A percentile compares a stretch with the other conserved stretches of the same genome.
These are phyloP conservation scores for Psilocybe subaeruginosa DNA, from an alignment of 768 basidiomycete species.

Conservation along the genomic window DNA sequence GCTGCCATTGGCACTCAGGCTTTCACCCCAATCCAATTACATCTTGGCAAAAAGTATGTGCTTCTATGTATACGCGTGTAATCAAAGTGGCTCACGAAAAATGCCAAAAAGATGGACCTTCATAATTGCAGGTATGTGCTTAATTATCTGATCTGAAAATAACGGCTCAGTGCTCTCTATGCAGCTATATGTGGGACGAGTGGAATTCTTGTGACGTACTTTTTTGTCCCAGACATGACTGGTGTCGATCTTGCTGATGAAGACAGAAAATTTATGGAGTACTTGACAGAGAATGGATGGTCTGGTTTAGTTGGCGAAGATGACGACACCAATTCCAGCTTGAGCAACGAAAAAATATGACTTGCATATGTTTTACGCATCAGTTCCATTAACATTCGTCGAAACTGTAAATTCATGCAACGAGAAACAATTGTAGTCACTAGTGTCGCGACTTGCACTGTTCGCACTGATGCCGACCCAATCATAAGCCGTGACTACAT, in stretches of 20 bases:
- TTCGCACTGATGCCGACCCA: not conserved
- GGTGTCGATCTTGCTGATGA: constrained; percentile 69
- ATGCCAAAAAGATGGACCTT: constrained; percentile 57
- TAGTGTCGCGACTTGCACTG: not conserved
- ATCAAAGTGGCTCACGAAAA: too few species aligned
- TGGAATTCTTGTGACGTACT: constrained; percentile 67
- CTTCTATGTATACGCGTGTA: not conserved
- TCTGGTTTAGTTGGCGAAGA: constrained; percentile 64
- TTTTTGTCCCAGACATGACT: constrained; percentile 71
- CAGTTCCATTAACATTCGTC: not conserved
- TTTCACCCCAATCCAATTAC: constrained; percentile 68
- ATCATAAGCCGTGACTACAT: not conserved
- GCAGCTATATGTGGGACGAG: constrained; percentile 65
- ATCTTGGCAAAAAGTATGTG: constrained; percentile 65
- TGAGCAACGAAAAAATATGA: not conserved
- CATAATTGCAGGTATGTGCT: constrained; percentile 43
- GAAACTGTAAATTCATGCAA: not conserved
- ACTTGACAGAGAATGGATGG: constrained; percentile 68
- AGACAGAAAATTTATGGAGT: constrained; percentile 63
- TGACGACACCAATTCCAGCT: constrained; percentile 28
- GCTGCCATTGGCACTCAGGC: constrained; percentile 75
- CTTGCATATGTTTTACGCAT: not conserved
- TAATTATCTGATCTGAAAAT: not conserved
- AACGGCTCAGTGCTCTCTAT: not conserved
- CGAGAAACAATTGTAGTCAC: too few species aligned